phyloP scores from a whole-genome alignment of 2,329 filamentous ascomycete species.

The Diaporthe australafricana region DNA sequence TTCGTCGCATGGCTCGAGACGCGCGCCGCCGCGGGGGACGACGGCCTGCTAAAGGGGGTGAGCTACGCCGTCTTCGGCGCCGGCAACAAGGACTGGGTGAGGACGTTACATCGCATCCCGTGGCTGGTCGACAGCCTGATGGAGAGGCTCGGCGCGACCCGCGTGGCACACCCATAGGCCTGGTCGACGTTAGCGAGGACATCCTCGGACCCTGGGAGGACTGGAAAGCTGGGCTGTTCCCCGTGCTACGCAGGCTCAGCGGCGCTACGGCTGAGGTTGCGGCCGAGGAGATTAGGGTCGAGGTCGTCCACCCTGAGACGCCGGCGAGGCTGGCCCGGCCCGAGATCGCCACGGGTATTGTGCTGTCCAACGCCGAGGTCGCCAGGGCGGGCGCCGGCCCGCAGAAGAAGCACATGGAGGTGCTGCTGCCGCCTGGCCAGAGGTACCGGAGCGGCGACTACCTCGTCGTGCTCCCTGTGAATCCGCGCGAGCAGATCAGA shows the following conservation, averaged over 20 bases:
- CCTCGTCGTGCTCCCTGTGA: slow-evolving; percentile 69
- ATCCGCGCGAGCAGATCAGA: slow-evolving; percentile 64
- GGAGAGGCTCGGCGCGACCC: slow-evolving; percentile 55
- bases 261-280: slow-evolving; percentile 36
- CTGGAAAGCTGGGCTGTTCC: slow-evolving; percentile 58
- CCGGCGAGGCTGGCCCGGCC: slow-evolving; percentile 38
- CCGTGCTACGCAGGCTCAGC: slow-evolving; percentile 39
- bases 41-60: slow-evolving; percentile 55
- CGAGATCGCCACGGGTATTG: slow-evolving; percentile 31
- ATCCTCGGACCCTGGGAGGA: slow-evolving; percentile 63
- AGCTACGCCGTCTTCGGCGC: slow-evolving; percentile 69
- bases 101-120: slow-evolving; percentile 64
- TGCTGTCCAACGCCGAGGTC: slow-evolving; percentile 36
- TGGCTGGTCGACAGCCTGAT: slow-evolving; percentile 58
- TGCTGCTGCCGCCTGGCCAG: slow-evolving; percentile 49
- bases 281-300: slow-evolving; percentile 36
- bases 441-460: slow-evolving; percentile 72
- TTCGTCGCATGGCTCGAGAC: slow-evolving; percentile 67
- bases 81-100: slow-evolving; percentile 54
- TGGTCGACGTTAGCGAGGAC: slow-evolving; percentile 60
- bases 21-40: slow-evolving; percentile 44
- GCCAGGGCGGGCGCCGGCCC: slow-evolving; percentile 37
- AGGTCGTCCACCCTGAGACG: slow-evolving; percentile 36
- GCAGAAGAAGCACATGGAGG: slow-evolving; percentile 41
- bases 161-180: slow-evolving; percentile 56